Evolutionary conservation across 2,329 filamentous ascomycete species (phyloP), one percentile per base, ranked within the genome.

Genomic region (Aplosporella prunicola): DNA sequence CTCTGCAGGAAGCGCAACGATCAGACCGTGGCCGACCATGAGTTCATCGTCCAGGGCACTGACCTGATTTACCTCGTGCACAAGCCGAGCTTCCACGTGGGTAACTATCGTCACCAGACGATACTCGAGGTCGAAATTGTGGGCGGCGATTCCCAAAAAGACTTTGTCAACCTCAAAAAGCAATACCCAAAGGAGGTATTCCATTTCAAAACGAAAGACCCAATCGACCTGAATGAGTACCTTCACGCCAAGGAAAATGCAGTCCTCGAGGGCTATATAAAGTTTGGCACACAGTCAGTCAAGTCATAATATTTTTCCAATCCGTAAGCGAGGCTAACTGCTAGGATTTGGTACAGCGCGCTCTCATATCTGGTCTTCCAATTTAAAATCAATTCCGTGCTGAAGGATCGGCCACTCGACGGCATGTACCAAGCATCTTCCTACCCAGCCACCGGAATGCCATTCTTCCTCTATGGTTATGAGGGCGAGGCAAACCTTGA

Each of bases 381-480:
- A n/a, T n/a, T n/a, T n/a, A n/a, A n/a, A n/a, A n/a, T n/a, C n/a
- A n/a, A n/a, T n/a, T n/a, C n/a, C n/a, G n/a, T n/a, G n/a, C n/a
- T n/a, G n/a, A n/a, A n/a, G n/a, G 47, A 45, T 30, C 57, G 61
- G 3, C 57, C 61, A 0, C 48, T 66, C 0, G 61, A 58, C 43
- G 57, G 56, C 2, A 48, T 47, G 3, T 50, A 52, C 25, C 60
- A 58, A 1, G 54, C 60, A 5, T 33, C 42, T 1, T 35, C 49
- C 1, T 67, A 66, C 14, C 66, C 64, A 0, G 9, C 39, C 0
- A 44, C 48, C 0, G 57, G 51, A 43, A 64, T 63, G 57, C 64
- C 64, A 0, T 67, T 67, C 36, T 68, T 66, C 20, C 51, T 67
- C n/a, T 68, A 67, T 40, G 62, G 64, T 6, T 52, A n/a, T n/a